phyloP scores from a whole-genome alignment of 192 early-diverging fungal species.

The Glomus cerebriforme region DNA sequence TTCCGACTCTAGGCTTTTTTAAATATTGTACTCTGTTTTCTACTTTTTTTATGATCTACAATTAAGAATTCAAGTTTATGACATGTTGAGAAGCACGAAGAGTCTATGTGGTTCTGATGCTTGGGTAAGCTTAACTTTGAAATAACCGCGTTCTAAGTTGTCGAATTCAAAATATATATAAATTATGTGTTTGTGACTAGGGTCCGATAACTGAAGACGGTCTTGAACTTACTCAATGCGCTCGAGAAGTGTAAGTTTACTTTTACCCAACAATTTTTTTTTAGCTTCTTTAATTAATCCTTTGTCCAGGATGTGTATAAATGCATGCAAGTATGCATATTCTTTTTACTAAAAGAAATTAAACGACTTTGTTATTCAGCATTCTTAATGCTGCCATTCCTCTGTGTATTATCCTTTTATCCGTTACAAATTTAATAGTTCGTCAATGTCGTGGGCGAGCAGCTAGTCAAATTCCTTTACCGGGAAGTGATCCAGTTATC shows the following conservation, averaged over 20 bases:
- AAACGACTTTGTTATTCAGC: not conserved
- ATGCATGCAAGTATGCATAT: not conserved
- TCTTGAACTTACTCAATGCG: conserved; percentile 23
- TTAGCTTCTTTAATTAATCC: not conserved
- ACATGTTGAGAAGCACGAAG: conserved; percentile 7
- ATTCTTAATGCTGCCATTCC: conserved; percentile 24
- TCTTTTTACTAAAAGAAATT: not conserved
- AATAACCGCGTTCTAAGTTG: conserved; percentile 3
- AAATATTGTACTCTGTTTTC: not conserved
- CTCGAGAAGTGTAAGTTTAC: conserved; percentile 29
- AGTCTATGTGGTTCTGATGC: conserved; percentile 11
- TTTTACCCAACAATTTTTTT: not conserved
- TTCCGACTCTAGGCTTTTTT: not conserved
- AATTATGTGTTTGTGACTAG: conserved; percentile 19
- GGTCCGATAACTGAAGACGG: conserved; percentile 17
- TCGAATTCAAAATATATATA: not conserved
- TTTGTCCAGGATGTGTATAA: not conserved
- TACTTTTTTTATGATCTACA: not conserved
- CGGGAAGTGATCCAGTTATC: not conserved
- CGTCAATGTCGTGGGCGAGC: not conserved
- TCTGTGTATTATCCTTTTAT: not conserved
- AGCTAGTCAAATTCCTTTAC: not conserved
- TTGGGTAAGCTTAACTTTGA: conserved; percentile 29
- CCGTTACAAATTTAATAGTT: conserved; percentile 11
- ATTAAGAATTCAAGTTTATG: conserved; percentile 1